Conservation (phyloP, 345 rosid genomes). For the Trapa incisa region DNA sequence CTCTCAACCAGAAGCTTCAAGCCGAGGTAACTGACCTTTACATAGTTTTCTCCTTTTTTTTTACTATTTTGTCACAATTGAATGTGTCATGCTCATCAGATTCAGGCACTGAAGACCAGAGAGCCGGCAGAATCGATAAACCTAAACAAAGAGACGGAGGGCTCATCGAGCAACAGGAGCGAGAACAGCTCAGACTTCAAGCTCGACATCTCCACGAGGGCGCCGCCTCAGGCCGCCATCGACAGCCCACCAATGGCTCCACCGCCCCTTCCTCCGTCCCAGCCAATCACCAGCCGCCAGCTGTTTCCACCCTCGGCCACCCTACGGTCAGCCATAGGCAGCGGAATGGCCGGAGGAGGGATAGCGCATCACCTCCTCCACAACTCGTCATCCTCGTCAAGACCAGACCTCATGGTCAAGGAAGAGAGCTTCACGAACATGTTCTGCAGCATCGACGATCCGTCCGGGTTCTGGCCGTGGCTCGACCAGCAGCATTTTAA, state of each 20-base stretch:
- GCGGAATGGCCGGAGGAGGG: constrained; percentile 1
- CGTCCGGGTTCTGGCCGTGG: constrained; percentile 95
- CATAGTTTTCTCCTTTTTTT: too few species aligned
- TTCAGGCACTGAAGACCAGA: constrained; percentile 71
- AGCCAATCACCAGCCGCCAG: constrained; percentile 31
- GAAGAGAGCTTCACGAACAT: constrained; percentile 82
- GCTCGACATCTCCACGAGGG: constrained; percentile 55
- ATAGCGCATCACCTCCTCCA: not conserved
- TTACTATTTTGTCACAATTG: not conserved
- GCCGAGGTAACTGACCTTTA: constrained; percentile 39
- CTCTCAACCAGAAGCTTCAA: constrained; percentile 77
- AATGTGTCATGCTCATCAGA: constrained; percentile 23
- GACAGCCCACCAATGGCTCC: constrained; percentile 48
- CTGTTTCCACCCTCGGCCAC: constrained; percentile 39
- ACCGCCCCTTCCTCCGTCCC: constrained; percentile 3
- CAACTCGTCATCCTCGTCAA: constrained; percentile 9
- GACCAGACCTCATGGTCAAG: constrained; percentile 44
- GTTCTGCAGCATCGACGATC: constrained; percentile 88
- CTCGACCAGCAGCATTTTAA: constrained; percentile 76
- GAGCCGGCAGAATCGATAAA: constrained; percentile 83
- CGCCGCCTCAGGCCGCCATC: constrained; percentile 35
- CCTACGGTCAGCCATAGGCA: constrained; percentile 13
- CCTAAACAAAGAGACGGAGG: constrained; percentile 91
- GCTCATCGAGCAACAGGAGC: constrained; percentile 87
- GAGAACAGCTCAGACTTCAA: constrained; percentile 79